Evolutionary conservation across 495 filamentous ascomycete genomes (phyloP), one percentile per base, ranked within the genome.

Genomic region (Lasiosphaeria hispida): DNA sequence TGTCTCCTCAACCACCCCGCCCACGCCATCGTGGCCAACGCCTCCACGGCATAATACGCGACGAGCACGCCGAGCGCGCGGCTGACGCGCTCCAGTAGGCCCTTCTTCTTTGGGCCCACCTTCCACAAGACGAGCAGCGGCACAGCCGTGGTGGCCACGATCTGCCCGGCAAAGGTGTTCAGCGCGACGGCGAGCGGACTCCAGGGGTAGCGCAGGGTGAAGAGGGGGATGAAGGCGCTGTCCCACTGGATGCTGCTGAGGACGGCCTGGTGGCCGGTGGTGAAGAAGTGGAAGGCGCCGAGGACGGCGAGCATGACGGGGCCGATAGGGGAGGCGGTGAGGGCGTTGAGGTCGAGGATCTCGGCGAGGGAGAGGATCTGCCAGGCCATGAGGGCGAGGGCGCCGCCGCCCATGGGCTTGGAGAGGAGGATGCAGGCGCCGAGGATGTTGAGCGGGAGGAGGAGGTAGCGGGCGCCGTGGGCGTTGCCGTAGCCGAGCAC

Each of bases 171-270:
- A 63, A 92, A 91, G 33, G 86, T 91, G 75, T 97, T 99, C 53
- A 93, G 79, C 4, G 85, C 72, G 44, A 99, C 85, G 6, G 91
- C 75, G 7, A 97, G 58, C 0, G 94, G 92, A 9, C 85, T 86
- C 87, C 88, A 97, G 35, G 95, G 94, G 73, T 97, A 97, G 61
- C 82, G 81, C 65, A 97, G 83, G 2, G 85, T 83, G 44, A 85
- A 80, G 30, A 97, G 77, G 1, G 95, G 88, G 63, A 99, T 89
- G 79, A 97, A 98, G 18, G 91, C 93, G n/a, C 83, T 80, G 72
- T 97, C 92, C 94, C 94, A 99, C 65, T 99, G 95, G 69, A 99
- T 95, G 58, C 83, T 87, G 63, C 84, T 81, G 18, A 96, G 82
- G 0, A 86, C 87, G 13, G 93, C 93, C 72, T 97, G 95, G 72